Percentiles rank a stretch among this genome's conserved stretches.
Conservation (phyloP, 1,139 yeast genomes). For the Lodderomyces orthopsilosis region DNA sequence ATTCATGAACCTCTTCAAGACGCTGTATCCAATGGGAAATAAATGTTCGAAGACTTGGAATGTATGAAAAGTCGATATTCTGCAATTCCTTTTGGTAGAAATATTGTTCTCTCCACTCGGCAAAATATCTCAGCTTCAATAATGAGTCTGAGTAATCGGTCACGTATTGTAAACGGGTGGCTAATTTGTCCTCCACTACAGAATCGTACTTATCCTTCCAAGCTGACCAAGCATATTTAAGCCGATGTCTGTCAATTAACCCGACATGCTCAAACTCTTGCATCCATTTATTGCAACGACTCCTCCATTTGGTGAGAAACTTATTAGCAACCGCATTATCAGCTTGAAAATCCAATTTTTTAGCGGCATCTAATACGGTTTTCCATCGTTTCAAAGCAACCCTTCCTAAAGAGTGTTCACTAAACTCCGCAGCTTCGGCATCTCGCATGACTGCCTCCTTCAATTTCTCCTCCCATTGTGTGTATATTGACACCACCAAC, state of each 20-base stretch:
- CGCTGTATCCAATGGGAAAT: neutral
- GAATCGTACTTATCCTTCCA: constrained; percentile 1
- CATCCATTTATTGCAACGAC: neutral
- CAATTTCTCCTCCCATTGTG: neutral
- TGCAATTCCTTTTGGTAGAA: neutral
- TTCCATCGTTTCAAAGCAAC: neutral
- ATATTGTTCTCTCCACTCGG: neutral
- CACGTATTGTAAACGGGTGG: neutral
- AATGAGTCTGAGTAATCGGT: neutral
- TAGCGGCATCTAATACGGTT: neutral
- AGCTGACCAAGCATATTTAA: neutral
- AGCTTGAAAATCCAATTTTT: neutral
- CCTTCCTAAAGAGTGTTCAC: neutral
- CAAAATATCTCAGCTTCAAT: neutral
- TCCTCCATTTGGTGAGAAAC: neutral
- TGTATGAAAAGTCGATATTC: neutral
- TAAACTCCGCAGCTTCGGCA: neutral
- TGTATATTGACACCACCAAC: neutral
- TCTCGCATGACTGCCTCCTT: neutral
- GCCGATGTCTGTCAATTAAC: neutral
- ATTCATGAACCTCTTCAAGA: neutral
- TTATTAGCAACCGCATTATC: neutral
- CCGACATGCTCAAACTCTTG: neutral
- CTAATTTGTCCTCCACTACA: neutral
- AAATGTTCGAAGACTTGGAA: neutral